A percentile compares a stretch with the other conserved stretches of the same genome.
Evolutionary conservation across 1,284 basidiomycete genomes (phyloP).

Genomic region (Paramarasmius palmivorus): DNA sequence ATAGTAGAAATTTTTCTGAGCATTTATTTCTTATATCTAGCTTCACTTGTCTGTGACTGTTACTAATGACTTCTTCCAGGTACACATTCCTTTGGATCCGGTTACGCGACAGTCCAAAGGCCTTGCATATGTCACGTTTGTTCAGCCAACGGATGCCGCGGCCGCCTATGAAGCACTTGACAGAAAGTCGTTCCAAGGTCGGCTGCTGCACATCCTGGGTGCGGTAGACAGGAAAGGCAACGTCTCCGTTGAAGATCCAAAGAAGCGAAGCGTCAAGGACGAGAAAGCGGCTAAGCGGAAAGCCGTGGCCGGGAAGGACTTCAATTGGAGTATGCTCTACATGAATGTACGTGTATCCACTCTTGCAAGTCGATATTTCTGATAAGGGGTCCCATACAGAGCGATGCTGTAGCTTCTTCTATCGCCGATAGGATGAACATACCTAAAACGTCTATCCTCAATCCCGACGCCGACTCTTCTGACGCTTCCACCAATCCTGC

Average conservation of each 20-base stretch:
- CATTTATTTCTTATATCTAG: slow-evolving; percentile 7
- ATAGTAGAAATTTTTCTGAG: slow-evolving; percentile 48
- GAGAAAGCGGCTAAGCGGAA: slow-evolving; percentile 75
- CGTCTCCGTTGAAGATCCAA: slow-evolving; percentile 43
- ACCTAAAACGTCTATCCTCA: slow-evolving; percentile 85
- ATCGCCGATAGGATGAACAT: slow-evolving; percentile 83
- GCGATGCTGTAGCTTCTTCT: slow-evolving; percentile 85
- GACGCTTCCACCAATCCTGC: slow-evolving; percentile 44
- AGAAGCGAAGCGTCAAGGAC: slow-evolving; percentile 63
- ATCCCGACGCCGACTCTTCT: slow-evolving; percentile 61
- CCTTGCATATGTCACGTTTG: slow-evolving; percentile 83
- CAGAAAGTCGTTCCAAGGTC: slow-evolving; percentile 88
- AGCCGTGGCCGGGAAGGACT: slow-evolving; percentile 76
- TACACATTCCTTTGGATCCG: slow-evolving; percentile 81
- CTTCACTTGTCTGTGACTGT: background rate
- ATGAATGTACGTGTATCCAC: slow-evolving; percentile 82
- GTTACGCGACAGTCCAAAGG: slow-evolving; percentile 76
- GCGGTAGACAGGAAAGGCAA: slow-evolving; percentile 68
- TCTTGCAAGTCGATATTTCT: slow-evolving; percentile 13
- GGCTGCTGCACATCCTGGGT: slow-evolving; percentile 87
- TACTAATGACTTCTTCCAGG: slow-evolving; percentile 40
- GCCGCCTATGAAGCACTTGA: slow-evolving; percentile 81
- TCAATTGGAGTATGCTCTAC: slow-evolving; percentile 96
- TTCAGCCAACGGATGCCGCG: slow-evolving; percentile 65
- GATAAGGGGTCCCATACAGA: slow-evolving; percentile 47